A percentile compares a stretch with the other conserved stretches of the same genome.
Evolutionary conservation across 2,329 filamentous ascomycete genomes (phyloP).

Genomic region (Sphaerulina musiva): DNA sequence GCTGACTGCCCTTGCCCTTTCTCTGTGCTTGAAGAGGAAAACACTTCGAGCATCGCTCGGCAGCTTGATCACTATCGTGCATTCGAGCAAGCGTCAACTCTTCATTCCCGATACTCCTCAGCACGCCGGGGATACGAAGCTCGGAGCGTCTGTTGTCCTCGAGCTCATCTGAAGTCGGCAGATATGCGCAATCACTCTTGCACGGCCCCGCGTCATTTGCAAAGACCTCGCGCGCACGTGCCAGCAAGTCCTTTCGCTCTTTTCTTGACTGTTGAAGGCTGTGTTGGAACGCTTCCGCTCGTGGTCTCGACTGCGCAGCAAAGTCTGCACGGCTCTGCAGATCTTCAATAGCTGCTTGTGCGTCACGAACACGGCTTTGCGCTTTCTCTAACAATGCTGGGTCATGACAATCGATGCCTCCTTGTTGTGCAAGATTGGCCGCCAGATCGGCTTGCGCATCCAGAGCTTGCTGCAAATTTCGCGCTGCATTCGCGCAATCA

Average conservation of each 20-base stretch:
- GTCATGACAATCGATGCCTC: neutral
- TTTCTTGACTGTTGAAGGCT: conserved; percentile 23
- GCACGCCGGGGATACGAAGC: conserved; percentile 39
- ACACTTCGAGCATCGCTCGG: conserved; percentile 4
- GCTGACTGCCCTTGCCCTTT: neutral
- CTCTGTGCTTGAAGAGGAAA: neutral
- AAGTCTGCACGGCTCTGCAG: conserved; percentile 11
- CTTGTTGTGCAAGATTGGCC: neutral
- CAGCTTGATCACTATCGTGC: conserved; percentile 2
- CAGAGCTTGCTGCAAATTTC: conserved; percentile 22
- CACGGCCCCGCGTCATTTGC: conserved; percentile 21
- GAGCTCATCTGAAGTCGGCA: conserved; percentile 31
- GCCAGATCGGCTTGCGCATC: conserved; percentile 9
- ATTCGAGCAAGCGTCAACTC: neutral
- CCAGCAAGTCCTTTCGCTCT: conserved; percentile 23
- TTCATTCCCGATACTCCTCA: conserved; percentile 16
- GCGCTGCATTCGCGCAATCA: conserved; percentile 27
- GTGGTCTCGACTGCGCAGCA: conserved; percentile 1
- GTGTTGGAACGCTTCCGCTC: conserved; percentile 30
- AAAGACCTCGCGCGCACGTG: neutral
- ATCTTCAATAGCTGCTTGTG: conserved; percentile 12
- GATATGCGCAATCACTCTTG: conserved; percentile 26
- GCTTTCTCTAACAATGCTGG: neutral
- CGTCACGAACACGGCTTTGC: conserved; percentile 10
- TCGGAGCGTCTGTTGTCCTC: conserved; percentile 37